Evolutionary conservation across 306 rosid genomes (phyloP).

Genomic region (Dalbergia cochinchinensis): DNA sequence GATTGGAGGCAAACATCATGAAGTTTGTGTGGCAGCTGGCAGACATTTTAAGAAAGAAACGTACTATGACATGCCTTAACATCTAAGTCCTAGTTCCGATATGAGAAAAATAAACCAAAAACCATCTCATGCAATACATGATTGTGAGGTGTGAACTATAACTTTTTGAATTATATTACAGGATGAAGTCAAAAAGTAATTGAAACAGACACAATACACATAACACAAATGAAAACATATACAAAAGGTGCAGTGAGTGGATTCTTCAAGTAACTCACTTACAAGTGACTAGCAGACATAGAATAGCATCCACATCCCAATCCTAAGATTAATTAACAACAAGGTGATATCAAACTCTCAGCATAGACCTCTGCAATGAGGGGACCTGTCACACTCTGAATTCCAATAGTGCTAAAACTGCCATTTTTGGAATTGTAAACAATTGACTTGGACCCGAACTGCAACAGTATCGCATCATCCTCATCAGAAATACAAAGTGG

Average conservation of each 20-base stretch:
- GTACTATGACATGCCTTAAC: background rate
- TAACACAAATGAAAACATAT: conserved; percentile 3
- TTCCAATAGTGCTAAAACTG: background rate
- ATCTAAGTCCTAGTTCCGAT: conserved; percentile 7
- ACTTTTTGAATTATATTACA: background rate
- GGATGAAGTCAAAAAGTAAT: background rate
- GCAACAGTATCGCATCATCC: conserved; percentile 42
- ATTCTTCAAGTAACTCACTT: background rate
- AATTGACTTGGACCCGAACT: background rate
- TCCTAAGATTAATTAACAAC: background rate
- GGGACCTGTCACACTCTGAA: background rate
- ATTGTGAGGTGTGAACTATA: background rate
- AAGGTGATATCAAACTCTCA: conserved; percentile 57
- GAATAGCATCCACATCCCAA: background rate
- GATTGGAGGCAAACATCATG: background rate
- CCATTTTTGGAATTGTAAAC: conserved; percentile 39
- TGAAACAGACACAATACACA: conserved; percentile 8
- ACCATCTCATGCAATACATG: background rate
- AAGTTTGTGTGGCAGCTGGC: background rate
- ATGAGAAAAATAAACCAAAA: background rate
- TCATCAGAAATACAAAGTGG: conserved; percentile 31
- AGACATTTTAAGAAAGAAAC: background rate
- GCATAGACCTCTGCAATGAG: conserved; percentile 32
- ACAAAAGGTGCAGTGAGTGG: background rate
- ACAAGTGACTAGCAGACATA: background rate